Percentiles rank a stretch among this genome's conserved stretches.
Evolutionary conservation across 257 asterid genomes (phyloP).

Genomic region (Ophiorrhiza pumila): DNA sequence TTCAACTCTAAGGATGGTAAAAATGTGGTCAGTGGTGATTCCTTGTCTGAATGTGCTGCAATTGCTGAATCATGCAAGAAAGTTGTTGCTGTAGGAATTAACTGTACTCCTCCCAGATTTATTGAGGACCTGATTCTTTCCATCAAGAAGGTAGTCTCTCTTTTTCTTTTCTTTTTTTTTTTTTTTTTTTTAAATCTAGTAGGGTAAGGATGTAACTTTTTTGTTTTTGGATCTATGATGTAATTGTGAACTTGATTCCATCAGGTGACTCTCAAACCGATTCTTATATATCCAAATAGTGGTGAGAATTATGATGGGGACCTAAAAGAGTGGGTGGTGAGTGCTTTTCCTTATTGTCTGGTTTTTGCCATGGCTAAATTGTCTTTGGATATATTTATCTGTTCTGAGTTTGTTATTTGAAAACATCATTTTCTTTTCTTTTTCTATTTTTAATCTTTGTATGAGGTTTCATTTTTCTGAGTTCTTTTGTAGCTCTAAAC

Average conservation of each 20-base stretch:
- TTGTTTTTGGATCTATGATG: constrained; percentile 4
- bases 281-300: constrained; percentile 81
- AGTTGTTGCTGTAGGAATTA: constrained; percentile 76
- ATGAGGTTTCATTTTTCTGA: too few relatives aligned
- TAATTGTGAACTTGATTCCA: constrained; percentile 21
- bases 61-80: constrained; percentile 65
- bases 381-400: not conserved
- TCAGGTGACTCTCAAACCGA: constrained; percentile 70
- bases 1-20: constrained; percentile 90
- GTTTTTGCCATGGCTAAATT: not conserved
- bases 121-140: constrained; percentile 62
- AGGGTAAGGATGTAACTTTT: not conserved
- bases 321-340: constrained; percentile 79
- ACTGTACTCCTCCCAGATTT: constrained; percentile 90
- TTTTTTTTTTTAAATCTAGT: not conserved
- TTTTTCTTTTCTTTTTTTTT: constrained; percentile 7
- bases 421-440: not conserved
- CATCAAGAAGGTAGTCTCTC: constrained; percentile 51
- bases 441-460: too few relatives aligned
- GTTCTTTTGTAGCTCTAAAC: too few relatives aligned
- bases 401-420: not conserved
- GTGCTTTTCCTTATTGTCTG: constrained; percentile 19
- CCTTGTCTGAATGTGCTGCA: constrained; percentile 62
- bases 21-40: constrained; percentile 79
- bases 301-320: constrained; percentile 81